Evolutionary conservation across 2,329 filamentous ascomycete genomes (phyloP).

Genomic region (Cytospora mali): DNA sequence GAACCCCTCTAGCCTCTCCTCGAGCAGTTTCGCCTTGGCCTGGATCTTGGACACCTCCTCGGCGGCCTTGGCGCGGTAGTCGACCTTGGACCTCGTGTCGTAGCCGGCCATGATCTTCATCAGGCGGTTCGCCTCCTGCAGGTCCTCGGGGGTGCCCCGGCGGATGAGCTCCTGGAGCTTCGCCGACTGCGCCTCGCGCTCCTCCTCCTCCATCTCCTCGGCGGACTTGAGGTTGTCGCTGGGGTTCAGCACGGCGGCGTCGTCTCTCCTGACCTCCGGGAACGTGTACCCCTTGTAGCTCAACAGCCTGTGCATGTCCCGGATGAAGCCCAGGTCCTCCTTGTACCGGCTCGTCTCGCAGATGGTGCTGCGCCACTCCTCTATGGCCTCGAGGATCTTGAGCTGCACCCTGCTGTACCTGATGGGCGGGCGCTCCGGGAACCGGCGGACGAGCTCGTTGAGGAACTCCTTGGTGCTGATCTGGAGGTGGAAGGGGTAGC

Average conservation of each 20-base stretch:
- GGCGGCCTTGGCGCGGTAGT: conserved; percentile 96
- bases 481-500: conserved; percentile 97
- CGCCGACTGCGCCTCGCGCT: conserved; percentile 91
- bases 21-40: conserved; percentile 87
- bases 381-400: conserved; percentile 92
- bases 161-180: conserved; percentile 97
- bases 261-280: conserved; percentile 86
- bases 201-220: conserved; percentile 98
- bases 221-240: conserved; percentile 95
- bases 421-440: conserved; percentile 89
- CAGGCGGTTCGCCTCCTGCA: conserved; percentile 94
- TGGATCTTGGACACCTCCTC: conserved; percentile 95
- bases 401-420: conserved; percentile 84
- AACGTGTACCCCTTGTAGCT: conserved; percentile 98
- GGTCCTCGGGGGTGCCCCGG: conserved; percentile 84
- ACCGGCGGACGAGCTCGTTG: conserved; percentile 94
- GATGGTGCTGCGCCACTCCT: conserved; percentile 98
- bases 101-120: conserved; percentile 99
- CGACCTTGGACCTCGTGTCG: conserved; percentile 92
- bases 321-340: conserved; percentile 92
- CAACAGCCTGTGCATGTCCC: conserved; percentile 94
- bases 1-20: conserved; percentile 88
- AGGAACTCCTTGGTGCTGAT: conserved; percentile 99
- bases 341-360: conserved; percentile 98
- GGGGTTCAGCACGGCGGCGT: conserved; percentile 94